phyloP scores from a whole-genome alignment of 805 yeast genomes.

The Wickerhamomyces sydowiorum region DNA sequence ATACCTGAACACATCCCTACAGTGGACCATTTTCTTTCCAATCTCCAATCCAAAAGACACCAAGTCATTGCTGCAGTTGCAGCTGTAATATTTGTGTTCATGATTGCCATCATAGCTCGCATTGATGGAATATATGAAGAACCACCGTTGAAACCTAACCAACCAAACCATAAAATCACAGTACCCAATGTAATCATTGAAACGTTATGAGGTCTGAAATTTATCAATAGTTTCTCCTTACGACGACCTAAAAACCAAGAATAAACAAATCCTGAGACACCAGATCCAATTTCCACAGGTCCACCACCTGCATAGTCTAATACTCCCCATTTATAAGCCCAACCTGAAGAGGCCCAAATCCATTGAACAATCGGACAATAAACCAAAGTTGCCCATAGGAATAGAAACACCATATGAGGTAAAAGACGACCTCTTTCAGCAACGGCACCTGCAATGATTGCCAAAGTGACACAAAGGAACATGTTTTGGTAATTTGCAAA shows the following conservation, averaged over 20 bases:
- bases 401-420: slow-evolving; percentile 77
- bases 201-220: slow-evolving; percentile 93
- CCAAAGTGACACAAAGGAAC: slow-evolving; percentile 87
- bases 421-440: slow-evolving; percentile 90
- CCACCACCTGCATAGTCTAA: slow-evolving; percentile 98
- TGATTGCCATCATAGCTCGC: slow-evolving; percentile 81
- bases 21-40: slow-evolving; percentile 88
- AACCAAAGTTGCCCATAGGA: slow-evolving; percentile 86
- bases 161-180: slow-evolving; percentile 82
- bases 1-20: slow-evolving; percentile 95
- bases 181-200: slow-evolving; percentile 90
- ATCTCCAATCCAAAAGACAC: slow-evolving; percentile 84
- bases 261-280: slow-evolving; percentile 85
- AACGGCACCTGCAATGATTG: slow-evolving; percentile 86
- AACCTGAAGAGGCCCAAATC: slow-evolving; percentile 92
- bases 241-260: slow-evolving; percentile 79
- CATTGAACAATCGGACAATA: slow-evolving; percentile 94
- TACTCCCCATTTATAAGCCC: slow-evolving; percentile 92
- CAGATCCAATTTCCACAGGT: slow-evolving; percentile 89
- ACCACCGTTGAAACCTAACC: slow-evolving; percentile 95
- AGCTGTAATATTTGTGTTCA: slow-evolving; percentile 89
- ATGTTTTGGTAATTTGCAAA: slow-evolving; percentile 86
- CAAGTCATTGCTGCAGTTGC: slow-evolving; percentile 88
- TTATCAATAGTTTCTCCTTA: slow-evolving; percentile 67
- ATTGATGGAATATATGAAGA: slow-evolving; percentile 78